Evolutionary conservation across 495 filamentous ascomycete genomes (phyloP).

Genomic region (Rhypophila decipiens): DNA sequence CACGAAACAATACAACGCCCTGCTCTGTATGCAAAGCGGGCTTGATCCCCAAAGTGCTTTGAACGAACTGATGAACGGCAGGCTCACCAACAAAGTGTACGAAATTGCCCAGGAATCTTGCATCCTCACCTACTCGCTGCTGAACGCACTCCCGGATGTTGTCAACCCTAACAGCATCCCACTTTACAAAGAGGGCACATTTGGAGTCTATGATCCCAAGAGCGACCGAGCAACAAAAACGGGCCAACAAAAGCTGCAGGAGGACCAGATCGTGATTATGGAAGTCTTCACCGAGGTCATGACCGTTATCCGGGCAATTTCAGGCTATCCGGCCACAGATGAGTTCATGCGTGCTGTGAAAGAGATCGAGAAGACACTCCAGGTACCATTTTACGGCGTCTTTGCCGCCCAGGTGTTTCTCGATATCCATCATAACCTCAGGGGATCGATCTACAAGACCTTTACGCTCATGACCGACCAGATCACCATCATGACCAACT

Average conservation of each 20-base stretch:
- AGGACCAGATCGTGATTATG: constrained; percentile 26
- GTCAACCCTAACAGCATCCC: constrained; percentile 15
- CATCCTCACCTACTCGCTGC: constrained; percentile 16
- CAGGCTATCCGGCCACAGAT: constrained; percentile 24
- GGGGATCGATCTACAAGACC: constrained; percentile 5
- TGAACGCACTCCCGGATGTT: constrained; percentile 16
- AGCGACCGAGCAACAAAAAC: constrained; percentile 22
- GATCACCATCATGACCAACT: constrained; percentile 13
- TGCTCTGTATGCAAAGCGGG: not conserved
- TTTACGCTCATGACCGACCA: constrained; percentile 13
- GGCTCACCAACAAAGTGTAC: constrained; percentile 25
- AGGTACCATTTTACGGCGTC: constrained; percentile 24
- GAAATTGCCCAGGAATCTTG: constrained; percentile 20
- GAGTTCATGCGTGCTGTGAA: constrained; percentile 31
- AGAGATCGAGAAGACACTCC: constrained; percentile 14
- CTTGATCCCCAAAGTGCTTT: not conserved
- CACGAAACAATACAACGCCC: not conserved
- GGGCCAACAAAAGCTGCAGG: constrained; percentile 20
- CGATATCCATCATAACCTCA: constrained; percentile 30
- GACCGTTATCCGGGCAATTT: constrained; percentile 6
- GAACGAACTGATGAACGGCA: not conserved
- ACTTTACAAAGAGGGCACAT: constrained; percentile 22
- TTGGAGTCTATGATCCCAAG: constrained; percentile 23
- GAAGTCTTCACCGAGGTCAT: constrained; percentile 26
- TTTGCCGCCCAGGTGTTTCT: constrained; percentile 37